Base-by-base conservation (phyloP, 768 basidiomycete genomes). In the Suillus paluster region DNA sequence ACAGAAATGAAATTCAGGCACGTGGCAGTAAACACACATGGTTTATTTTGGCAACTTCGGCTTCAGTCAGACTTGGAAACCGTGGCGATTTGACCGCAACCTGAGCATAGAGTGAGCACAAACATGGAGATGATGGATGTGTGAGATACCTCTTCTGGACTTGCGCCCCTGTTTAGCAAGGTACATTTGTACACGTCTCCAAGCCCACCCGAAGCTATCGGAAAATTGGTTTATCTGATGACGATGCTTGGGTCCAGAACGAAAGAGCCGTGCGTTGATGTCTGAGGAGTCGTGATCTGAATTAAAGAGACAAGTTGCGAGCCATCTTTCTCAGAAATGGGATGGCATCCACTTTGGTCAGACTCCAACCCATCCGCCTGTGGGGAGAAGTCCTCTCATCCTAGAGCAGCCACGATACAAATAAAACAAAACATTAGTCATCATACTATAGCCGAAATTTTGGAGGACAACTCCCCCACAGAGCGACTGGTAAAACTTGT, bases 161-260 rank as follows among this genome's bases (percentile, higher is more conserved):
- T 27, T 6, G 54, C 6, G 54, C 1, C 54, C 19, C 38, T 57
- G n/a, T 36, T 39, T 33, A 52, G n/a, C n/a, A n/a, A 39, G 14
- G 34, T 36, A 2, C 77, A 78, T 59, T 68, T 76, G 77, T 78
- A 82, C 15, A 81, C 75, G 65, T 82, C 81, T n/a, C 78, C 77
- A 66, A 79, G 81, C 9, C 80, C 81, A 9, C 81, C 81, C 6
- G 41, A 36, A 34, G 56, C 30, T 17, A 5, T n/a, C 10, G 61
- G 57, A 30, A 38, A 55, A 12, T 39, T 19, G 54, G 36, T 1
- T 55, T 39, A 1, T 23, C 17, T 27, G 17, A 25, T 39, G 23
- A 36, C 5, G 7, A 25, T 25, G 38, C 17, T 25, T 25, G 36
- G 11, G 23, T 38, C 38, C 6, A 39, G 19, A 19, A 19, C 12